Conservation (phyloP, 768 basidiomycete species). For the Mycena crocata region DNA sequence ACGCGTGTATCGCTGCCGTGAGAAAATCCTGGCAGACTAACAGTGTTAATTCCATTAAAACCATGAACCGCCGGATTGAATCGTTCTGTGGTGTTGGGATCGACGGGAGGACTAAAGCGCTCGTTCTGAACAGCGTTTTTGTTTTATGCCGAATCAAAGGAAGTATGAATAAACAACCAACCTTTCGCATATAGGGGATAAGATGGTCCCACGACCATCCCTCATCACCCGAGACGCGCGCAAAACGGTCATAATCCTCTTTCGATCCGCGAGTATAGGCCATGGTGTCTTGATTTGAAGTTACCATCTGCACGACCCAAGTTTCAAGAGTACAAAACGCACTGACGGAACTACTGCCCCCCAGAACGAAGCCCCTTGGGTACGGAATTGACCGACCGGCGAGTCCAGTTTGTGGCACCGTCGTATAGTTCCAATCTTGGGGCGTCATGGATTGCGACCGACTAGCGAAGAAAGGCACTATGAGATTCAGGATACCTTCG, state of each 20-base stretch:
- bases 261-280: conserved; percentile 40
- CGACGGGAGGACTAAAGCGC: conserved; percentile 30
- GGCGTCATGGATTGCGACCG: conserved; percentile 22
- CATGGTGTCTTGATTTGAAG: conserved; percentile 38
- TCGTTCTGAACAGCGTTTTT: conserved; percentile 34
- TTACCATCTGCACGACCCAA: too few species aligned
- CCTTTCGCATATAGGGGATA: conserved; percentile 39
- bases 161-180: too few species aligned
- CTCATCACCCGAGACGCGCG: conserved; percentile 37
- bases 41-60: conserved; percentile 33
- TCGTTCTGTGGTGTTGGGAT: conserved; percentile 39
- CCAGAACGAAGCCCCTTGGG: conserved; percentile 25
- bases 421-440: conserved; percentile 30
- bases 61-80: conserved; percentile 43
- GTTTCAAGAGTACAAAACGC: background rate
- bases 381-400: conserved; percentile 15
- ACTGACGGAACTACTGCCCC: conserved; percentile 21
- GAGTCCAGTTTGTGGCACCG: conserved; percentile 13
- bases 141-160: too few species aligned
- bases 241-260: conserved; percentile 41
- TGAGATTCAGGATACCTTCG: conserved; percentile 10
- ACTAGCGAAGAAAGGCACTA: conserved; percentile 15
- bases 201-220: conserved; percentile 46
- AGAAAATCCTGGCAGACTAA: conserved; percentile 35
- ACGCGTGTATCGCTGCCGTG: conserved; percentile 34